Base-by-base conservation (phyloP, 2,329 filamentous ascomycete species). In the Didymella lethalis region DNA sequence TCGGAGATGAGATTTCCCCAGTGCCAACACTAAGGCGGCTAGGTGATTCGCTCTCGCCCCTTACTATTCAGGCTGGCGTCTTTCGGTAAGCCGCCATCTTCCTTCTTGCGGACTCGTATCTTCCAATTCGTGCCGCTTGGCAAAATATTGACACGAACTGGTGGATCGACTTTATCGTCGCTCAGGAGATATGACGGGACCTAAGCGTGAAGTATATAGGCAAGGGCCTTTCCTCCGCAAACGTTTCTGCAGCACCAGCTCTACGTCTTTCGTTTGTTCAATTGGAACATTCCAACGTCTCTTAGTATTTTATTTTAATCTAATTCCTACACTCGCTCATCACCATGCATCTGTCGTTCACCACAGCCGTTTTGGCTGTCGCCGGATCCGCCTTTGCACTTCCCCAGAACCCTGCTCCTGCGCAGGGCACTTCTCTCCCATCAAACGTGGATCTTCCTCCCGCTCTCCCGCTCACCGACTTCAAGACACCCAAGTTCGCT, bases 401-500 rank as follows among this genome's bases (percentile, higher is more conserved):
- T 48, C 57, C 57, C n/a, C 57, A 60, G 31, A 60, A 60, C 52
- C 56, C 56, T 43, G 46, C 56, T 43, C 56, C 56, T 25, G 56
- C 56, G 14, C 46, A 59, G 50, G 56, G 56, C 26, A 50, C 56
- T 12, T 50, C 56, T 10, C 51, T 60, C 5, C 57, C 57, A 16
- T n/a, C 38, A 7, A 48, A 48, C 14, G 32, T 31, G 36, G 51
- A 25, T 2, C 51, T 55, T 36, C 45, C 57, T 36, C 61, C 57
- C n/a, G 43, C 52, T 48, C 59, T 62, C 28, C 59, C 62, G 1
- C 18, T 51, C 14, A n/a, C 20, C 23, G 41, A 55, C 20, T 64
- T 60, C 50, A 54, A 64, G 28, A 64, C 62, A 10, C 45, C 56
- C 23, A 64, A 64, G 45, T 64, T 58, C 11, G 62, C 62, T 36